Percentiles rank a stretch among this genome's conserved stretches.
Evolutionary conservation across 2,329 filamentous ascomycete species (phyloP).

Genomic region (Venturia carpophila): DNA sequence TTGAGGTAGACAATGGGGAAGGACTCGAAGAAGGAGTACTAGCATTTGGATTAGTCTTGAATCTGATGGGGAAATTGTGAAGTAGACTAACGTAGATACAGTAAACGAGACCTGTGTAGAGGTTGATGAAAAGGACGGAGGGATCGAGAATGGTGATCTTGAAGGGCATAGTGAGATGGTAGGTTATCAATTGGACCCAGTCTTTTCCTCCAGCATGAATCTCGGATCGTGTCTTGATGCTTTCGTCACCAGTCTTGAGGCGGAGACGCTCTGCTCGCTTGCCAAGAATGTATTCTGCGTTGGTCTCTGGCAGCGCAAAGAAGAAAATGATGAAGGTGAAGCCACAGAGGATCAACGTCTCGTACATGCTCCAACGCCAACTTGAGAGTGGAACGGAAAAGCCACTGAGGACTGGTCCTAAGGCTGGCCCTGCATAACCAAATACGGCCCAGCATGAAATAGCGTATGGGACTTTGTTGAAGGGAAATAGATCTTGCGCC

Average conservation of each 20-base stretch:
- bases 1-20: conserved; percentile 19
- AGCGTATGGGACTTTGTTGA: conserved; percentile 18
- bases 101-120: conserved; percentile 19
- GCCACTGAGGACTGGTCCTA: conserved; percentile 17
- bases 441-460: conserved; percentile 18
- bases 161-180: conserved; percentile 17
- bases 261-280: conserved; percentile 18
- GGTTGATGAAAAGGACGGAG: conserved; percentile 17
- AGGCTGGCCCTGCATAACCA: conserved; percentile 11
- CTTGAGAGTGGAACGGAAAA: conserved; percentile 16
- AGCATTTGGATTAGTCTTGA: background rate
- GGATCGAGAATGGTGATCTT: conserved; percentile 19
- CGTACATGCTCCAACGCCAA: conserved; percentile 19
- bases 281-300: conserved; percentile 15
- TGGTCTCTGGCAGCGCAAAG: conserved; percentile 19
- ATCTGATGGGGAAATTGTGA: no score
- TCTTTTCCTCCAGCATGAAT: conserved; percentile 17
- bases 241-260: conserved; percentile 13
- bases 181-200: conserved; percentile 7
- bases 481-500: conserved; percentile 16
- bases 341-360: conserved; percentile 15
- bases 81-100: conserved; percentile 14
- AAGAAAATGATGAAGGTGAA: conserved; percentile 16
- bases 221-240: conserved; percentile 12
- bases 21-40: conserved; percentile 20